Base-by-base conservation (phyloP, 805 yeast genomes). In the Wickerhamiella siamensis region DNA sequence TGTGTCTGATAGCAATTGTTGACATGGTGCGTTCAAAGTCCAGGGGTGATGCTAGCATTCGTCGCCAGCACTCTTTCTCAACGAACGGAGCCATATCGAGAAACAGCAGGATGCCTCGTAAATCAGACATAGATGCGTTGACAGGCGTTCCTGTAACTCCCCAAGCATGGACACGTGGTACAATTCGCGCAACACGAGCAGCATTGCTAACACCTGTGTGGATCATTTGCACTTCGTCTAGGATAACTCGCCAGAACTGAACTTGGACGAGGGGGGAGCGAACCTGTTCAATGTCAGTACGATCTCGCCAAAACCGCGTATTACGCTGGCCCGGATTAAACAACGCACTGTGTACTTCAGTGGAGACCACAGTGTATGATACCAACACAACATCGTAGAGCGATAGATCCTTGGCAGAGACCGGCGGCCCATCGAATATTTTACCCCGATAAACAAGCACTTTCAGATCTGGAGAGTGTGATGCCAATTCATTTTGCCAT, bases 81-180 rank as follows among this genome's bases (percentile, higher is more conserved):
- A 64, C 69, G 41, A 83, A 81, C 0, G 97, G 98, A 31, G 66
- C 63, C 14, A 75, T 56, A 47, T 77, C 66, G 45, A 86, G 58
- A 52, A 83, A 88, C 12, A 74, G 69, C 27, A 87, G 55, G 4
- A 84, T 67, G 0, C 94, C 79, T 35, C 71, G 74, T 38, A 87
- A 65, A 58, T 88, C 95, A 26, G 66, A 57, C 33, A 81, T 60
- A 32, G 74, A 69, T 47, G 71, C 72, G 48, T 77, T 75, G 14
- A 86, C 79, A 0, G 96, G 94, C 0, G 98, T 91, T 5, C 98
- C 98, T 1, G 95, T 83, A 0, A 87, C 95, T 14, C 94, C 96
- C 97, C 97, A 91, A 0, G 95, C 76, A 61, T 91, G 96, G 36
- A 75, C 72, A 40, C 95, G 67, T 4, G 95, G 88, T 20, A 91